Conservation (phyloP, 2,329 filamentous ascomycete genomes). For the Acrocalymma vagum region DNA sequence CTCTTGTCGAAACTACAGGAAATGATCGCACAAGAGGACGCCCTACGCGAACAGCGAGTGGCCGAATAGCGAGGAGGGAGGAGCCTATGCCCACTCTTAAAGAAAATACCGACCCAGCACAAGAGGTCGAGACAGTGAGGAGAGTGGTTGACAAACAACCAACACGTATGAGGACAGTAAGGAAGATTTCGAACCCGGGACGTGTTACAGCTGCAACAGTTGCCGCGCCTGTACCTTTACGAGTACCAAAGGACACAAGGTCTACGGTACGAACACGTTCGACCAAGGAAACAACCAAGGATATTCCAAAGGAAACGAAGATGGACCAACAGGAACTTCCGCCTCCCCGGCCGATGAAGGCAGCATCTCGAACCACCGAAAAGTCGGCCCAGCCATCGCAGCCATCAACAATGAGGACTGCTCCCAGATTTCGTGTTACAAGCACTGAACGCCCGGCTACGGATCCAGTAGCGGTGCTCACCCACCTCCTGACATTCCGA, state of each 20-base stretch:
- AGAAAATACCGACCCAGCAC: slow-evolving; percentile 46
- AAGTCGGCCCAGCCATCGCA: slow-evolving; percentile 25
- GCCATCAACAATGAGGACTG: slow-evolving; percentile 25
- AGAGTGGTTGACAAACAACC: slow-evolving; percentile 45
- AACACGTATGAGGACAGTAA: slow-evolving; percentile 43
- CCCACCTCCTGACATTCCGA: slow-evolving; percentile 53
- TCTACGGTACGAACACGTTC: slow-evolving; percentile 34
- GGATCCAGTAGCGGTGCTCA: slow-evolving; percentile 55
- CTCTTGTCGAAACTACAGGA: slow-evolving; percentile 55
- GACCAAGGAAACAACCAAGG: slow-evolving; percentile 28
- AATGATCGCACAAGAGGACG: slow-evolving; percentile 50
- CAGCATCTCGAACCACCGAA: slow-evolving; percentile 25
- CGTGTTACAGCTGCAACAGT: slow-evolving; percentile 41
- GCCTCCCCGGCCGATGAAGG: slow-evolving; percentile 30
- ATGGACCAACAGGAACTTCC: slow-evolving; percentile 33
- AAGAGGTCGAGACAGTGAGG: slow-evolving; percentile 33
- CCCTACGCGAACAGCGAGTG: too few relatives aligned
- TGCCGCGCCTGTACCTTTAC: slow-evolving; percentile 34
- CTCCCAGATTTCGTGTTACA: slow-evolving; percentile 31
- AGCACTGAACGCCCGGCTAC: slow-evolving; percentile 45
- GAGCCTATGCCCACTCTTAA: slow-evolving; percentile 39
- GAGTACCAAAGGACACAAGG: slow-evolving; percentile 37
- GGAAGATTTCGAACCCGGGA: slow-evolving; percentile 45
- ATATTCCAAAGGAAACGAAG: slow-evolving; percentile 29
- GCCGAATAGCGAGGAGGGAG: slow-evolving; percentile 31